Conservation (phyloP, 768 basidiomycete genomes). For the Wakefieldia striispora region DNA sequence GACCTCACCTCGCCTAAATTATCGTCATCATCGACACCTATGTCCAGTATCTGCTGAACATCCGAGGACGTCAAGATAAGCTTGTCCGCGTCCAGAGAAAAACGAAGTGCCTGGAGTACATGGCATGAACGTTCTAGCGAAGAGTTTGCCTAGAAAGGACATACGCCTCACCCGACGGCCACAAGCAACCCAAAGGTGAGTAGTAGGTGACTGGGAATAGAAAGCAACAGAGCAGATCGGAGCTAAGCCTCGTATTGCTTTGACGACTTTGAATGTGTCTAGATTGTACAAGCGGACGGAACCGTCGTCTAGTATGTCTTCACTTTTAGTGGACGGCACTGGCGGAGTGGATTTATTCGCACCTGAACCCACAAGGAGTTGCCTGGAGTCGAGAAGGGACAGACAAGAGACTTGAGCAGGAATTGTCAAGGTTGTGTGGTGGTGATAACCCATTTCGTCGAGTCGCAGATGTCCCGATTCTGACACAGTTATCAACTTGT, state of each 20-base stretch:
- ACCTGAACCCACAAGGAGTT: slow-evolving; percentile 66
- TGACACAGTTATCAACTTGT: no score
- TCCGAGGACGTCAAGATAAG: slow-evolving; percentile 56
- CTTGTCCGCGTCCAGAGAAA: slow-evolving; percentile 46
- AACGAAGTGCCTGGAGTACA: slow-evolving; percentile 30
- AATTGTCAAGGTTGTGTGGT: slow-evolving; percentile 33
- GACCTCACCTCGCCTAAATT: slow-evolving; percentile 62
- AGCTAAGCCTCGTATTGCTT: slow-evolving; percentile 56
- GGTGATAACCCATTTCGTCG: slow-evolving; percentile 9
- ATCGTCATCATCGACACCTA: slow-evolving; percentile 55
- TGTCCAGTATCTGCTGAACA: slow-evolving; percentile 41
- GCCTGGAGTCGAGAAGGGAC: slow-evolving; percentile 45
- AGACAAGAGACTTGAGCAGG: slow-evolving; percentile 56
- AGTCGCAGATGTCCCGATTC: neutral
- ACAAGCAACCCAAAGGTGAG: slow-evolving; percentile 65
- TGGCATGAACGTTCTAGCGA: neutral
- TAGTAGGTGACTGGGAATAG: slow-evolving; percentile 38
- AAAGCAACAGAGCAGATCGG: slow-evolving; percentile 67
- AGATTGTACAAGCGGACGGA: slow-evolving; percentile 64
- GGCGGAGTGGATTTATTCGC: slow-evolving; percentile 7
- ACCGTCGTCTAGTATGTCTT: slow-evolving; percentile 55
- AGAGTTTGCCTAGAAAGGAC: neutral
- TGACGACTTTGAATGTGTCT: slow-evolving; percentile 56
- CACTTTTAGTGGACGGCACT: slow-evolving; percentile 1
- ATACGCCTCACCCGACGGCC: slow-evolving; percentile 48